Base-by-base conservation (phyloP, 106 monocot species). In the Alisma plantagoaquatica region DNA sequence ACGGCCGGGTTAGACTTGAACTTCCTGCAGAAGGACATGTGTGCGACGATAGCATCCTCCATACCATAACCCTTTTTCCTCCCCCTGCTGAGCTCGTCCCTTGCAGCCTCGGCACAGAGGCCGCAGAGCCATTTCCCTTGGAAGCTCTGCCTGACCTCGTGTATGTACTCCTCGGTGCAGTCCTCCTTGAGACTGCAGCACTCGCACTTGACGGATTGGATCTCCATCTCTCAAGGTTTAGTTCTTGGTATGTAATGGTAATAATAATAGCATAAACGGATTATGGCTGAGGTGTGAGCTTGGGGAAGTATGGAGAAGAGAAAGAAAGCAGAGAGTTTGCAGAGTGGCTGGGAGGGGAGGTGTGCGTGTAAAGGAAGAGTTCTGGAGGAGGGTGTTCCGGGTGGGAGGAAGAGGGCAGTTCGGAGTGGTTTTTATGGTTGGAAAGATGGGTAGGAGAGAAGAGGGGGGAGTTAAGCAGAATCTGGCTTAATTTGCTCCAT, bases 141-240 rank as follows among this genome's bases (percentile, higher is more conserved):
- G 28, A 60, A 60, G 29, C 46, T 29, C 18, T 5, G 29, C 60
- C 46, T 45, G 29, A 60, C 46, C 30, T 60, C 10, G 17, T 10
- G 4, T 12, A 60, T 60, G 46, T 60, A 60, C 1, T 60, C 60
- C 29, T n/a, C 18, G 7, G 60, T 60, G 60, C 60, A 60, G 29
- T 60, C 60, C 60, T 60, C 60, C 14, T 29, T 45, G 29, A 60
- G 46, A 0, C 60, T 35, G 29, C 60, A 60, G 46, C 60, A 60
- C 29, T 60, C 60, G 19, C 60, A 60, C 46, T 31, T 45, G 8
- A 20, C 46, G 2, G 46, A 46, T 35, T 60, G 46, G 19, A 60
- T 46, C 18, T 60, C 60, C 56, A 57, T 57, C 12, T 27, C 49
- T 62, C 35, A 14, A 38, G 35, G 35, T 38, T 38, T 14, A 38